Conservation (phyloP, 345 rosid genomes). For the Populus euphratica region DNA sequence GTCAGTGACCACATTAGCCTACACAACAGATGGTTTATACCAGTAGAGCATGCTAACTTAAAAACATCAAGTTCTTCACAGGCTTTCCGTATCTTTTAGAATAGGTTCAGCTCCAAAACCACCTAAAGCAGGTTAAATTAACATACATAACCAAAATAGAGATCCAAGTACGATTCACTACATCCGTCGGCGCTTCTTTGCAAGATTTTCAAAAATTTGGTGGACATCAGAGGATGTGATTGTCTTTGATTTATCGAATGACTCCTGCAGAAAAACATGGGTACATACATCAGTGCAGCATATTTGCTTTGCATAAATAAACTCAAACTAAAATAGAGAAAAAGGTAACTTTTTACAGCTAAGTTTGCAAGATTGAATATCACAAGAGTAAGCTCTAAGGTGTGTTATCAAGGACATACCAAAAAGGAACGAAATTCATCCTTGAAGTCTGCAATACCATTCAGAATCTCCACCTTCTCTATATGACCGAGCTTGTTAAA, state of each 20-base stretch:
- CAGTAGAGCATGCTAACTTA: not conserved
- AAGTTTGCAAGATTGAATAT: not conserved
- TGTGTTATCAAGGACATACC: conserved; percentile 39
- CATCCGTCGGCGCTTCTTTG: conserved; percentile 67
- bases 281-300: not conserved
- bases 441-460: conserved; percentile 79
- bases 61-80: not conserved
- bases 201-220: conserved; percentile 85
- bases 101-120: conserved; percentile 11
- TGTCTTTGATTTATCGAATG: conserved; percentile 76
- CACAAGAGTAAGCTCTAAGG: not conserved
- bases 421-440: conserved; percentile 62
- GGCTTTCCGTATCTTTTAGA: conserved; percentile 1
- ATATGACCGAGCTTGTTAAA: conserved; percentile 75
- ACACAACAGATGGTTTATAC: not conserved
- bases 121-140: conserved; percentile 1
- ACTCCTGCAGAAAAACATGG: conserved; percentile 43
- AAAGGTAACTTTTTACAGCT: not conserved
- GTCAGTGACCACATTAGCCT: conserved; percentile 1
- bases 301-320: not conserved
- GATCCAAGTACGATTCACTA: conserved; percentile 25
- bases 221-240: conserved; percentile 74
- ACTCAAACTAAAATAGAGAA: not conserved
- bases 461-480: conserved; percentile 84
- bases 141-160: not conserved